A percentile compares a stretch with the other conserved stretches of the same genome.
Conservation (phyloP, 306 rosid genomes). For the Psophocarpus tetragonolobus region DNA sequence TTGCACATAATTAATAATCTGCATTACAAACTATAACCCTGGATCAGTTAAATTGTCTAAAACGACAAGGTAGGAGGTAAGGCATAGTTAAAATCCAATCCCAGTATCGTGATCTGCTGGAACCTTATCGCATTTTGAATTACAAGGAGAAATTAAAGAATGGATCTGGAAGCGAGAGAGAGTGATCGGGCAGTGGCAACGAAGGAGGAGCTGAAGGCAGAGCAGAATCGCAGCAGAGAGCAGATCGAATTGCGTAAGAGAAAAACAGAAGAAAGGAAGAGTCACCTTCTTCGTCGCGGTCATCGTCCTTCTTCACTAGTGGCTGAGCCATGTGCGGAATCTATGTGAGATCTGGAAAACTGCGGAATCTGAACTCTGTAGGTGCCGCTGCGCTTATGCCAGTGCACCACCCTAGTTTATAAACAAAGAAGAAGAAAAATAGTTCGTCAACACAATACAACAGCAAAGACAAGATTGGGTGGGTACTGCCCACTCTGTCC, state of each 20-base stretch:
- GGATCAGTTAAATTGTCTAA: constrained; percentile 16
- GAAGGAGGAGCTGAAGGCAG: not conserved
- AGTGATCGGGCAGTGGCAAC: constrained; percentile 42
- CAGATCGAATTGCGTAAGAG: constrained; percentile 37
- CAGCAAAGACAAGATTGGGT: not conserved
- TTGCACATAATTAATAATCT: constrained; percentile 18
- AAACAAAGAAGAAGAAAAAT: constrained; percentile 13
- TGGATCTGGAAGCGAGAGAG: constrained; percentile 55
- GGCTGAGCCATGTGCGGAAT: constrained; percentile 85
- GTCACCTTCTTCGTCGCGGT: constrained; percentile 97
- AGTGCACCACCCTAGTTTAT: constrained; percentile 42
- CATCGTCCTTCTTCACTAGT: constrained; percentile 96
- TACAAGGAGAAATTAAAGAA: constrained; percentile 19
- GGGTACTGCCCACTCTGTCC: not conserved
- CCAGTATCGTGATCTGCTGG: constrained; percentile 25
- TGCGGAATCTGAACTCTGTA: not conserved
- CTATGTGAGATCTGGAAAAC: constrained; percentile 53
- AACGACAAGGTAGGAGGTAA: constrained; percentile 33
- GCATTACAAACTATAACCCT: constrained; percentile 37
- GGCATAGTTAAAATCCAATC: constrained; percentile 30
- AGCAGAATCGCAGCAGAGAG: not conserved
- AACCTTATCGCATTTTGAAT: constrained; percentile 20
- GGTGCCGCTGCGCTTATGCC: constrained; percentile 36
- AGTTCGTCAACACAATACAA: not conserved
- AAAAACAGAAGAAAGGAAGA: not conserved